Base-by-base conservation (phyloP, 1,284 basidiomycete species). In the Fomes fomentarius region DNA sequence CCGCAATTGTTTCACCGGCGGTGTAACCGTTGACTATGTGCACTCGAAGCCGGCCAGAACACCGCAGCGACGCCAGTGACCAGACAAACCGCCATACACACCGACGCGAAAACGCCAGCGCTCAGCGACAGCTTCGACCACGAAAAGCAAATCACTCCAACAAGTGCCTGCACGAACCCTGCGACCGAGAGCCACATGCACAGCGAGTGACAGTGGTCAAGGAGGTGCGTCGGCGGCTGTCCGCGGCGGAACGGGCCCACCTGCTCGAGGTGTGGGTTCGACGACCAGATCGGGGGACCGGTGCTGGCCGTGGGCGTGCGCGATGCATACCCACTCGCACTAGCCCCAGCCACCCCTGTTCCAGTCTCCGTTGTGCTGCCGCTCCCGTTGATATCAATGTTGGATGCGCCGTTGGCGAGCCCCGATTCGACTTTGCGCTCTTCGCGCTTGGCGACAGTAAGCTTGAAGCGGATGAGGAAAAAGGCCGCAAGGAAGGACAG, bases 401-500 rank as follows among this genome's bases (percentile, higher is more conserved):
- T 41, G 12, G 37, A 33, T 5, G 41, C 44, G 4, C 44, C 42
- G 52, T 50, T 24, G 47, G 51, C 47, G 8, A 56, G 35, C 15
- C 59, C 56, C 14, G 59, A 51, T 35, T 62, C 65, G 30, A 56
- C 59, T 42, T 66, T 58, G 44, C 48, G 52, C 56, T 78, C 73
- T 44, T 76, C 76, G 7, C 71, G 68, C 22, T 71, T 78, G 8
- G 81, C 83, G 62, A 79, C 74, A 54, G 74, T 72, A 26, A 85
- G 69, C 55, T 80, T 82, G 66, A 79, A 84, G 21, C 76, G 72
- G 49, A 84, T 76, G 35, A 85, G 73, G 54, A 81, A 75, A 69
- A 84, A 85, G 24, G 81, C 79, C 1, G 74, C 81, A 35, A 82
- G 68, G 65, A 85, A 85, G 6, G 83, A 81, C 33, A 84, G 70